Percentiles rank a stretch among this genome's conserved stretches.
Evolutionary conservation across 768 basidiomycete genomes (phyloP).

Genomic region (Termitomyces sp.): DNA sequence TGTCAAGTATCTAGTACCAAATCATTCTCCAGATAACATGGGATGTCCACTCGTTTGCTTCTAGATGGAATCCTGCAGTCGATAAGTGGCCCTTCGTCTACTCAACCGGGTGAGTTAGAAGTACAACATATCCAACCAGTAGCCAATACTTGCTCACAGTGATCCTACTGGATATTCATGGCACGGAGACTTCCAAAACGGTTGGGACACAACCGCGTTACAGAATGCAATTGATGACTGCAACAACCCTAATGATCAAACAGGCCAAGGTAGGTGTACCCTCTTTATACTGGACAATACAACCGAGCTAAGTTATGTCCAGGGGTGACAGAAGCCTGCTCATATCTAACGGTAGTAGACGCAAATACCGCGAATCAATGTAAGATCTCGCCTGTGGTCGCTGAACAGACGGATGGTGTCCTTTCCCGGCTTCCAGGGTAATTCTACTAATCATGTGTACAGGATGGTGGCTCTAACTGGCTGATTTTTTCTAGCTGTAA

Average conservation of each 20-base stretch:
- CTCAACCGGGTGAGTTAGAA: slow-evolving; percentile 35
- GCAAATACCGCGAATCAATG: slow-evolving; percentile 25
- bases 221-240: slow-evolving; percentile 44
- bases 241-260: slow-evolving; percentile 35
- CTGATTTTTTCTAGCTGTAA: slow-evolving; percentile 28
- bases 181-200: slow-evolving; percentile 46
- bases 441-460: background rate
- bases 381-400: slow-evolving; percentile 28
- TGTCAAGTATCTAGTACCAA: background rate
- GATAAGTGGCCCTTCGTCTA: slow-evolving; percentile 41
- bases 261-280: slow-evolving; percentile 19
- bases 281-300: background rate
- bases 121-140: background rate
- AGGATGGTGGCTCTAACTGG: background rate
- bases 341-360: slow-evolving; percentile 30
- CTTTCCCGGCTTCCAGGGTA: slow-evolving; percentile 28
- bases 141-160: slow-evolving; percentile 20
- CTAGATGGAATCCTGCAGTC: slow-evolving; percentile 30
- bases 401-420: slow-evolving; percentile 21
- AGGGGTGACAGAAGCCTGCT: slow-evolving; percentile 36
- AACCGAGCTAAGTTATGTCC: background rate
- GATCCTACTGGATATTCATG: slow-evolving; percentile 51
- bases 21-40: slow-evolving; percentile 29
- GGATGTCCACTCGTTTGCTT: slow-evolving; percentile 30
- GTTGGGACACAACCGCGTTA: slow-evolving; percentile 46